Base-by-base conservation (phyloP, 768 basidiomycete genomes). In the Boletus rubescentipes region DNA sequence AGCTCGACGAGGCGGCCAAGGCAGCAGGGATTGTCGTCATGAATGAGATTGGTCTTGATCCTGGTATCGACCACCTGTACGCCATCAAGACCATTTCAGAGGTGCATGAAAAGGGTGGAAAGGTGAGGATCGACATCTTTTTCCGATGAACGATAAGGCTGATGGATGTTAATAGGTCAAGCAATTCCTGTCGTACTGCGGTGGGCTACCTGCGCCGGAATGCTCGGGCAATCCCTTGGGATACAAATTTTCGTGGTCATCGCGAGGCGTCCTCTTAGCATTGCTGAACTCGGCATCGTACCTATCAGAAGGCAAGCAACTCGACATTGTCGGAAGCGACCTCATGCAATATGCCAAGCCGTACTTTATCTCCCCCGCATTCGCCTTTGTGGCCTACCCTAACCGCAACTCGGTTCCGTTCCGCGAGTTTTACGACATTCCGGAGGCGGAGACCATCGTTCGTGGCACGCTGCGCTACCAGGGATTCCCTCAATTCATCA, bases 221-320 rank as follows among this genome's bases (percentile, higher is more conserved):
- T 88, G 88, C 66, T 84, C 93, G 5, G 85, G 86, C 66, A 99
- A 98, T 77, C 94, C 97, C 3, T 87, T 98, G 52, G 96, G 96
- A 11, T 99, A 98, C 85, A 98, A 98, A 72, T 98, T 99, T 77
- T 97, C 93, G 35, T 98, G 97, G 97, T 96, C 93, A 8, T 91
- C 94, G 9, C 89, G 93, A 20, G 96, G 95, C 47, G 94, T 95
- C 40, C 87, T 99, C 51, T 88, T 98, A 61, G 96, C 97, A 2
- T 83, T 98, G 47, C 83, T 94, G 63, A 98, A 98, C 78, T 78
- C 82, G 34, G 97, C 93, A 18, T 86, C 89, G 4, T 94, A 87
- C 75, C 78, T 89, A 65, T 77, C 84, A 36, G 75, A 80, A 49
- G 83, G 86, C 31, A 73, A 91, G 72, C 74, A 81, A 42, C 77